A percentile compares a stretch with the other conserved stretches of the same genome.
Evolutionary conservation across 129 eudicot genomes (phyloP).

Genomic region (Centella asiatica): DNA sequence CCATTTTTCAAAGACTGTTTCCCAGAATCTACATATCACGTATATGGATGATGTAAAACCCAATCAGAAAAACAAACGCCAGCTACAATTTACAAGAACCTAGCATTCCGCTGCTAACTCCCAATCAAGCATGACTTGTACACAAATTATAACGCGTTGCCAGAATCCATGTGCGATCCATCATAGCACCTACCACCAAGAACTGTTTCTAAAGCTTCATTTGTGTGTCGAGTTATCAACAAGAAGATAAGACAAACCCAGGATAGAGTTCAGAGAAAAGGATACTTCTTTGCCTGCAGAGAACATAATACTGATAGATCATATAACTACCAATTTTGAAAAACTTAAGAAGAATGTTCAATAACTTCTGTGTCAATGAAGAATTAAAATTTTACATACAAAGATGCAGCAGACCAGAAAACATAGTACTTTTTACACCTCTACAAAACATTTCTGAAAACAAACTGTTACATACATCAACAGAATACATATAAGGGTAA

Average conservation of each 20-base stretch:
- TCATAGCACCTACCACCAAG: background rate
- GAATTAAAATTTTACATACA: background rate
- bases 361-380: background rate
- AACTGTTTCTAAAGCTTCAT: background rate
- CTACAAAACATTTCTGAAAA: too few species aligned
- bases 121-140: background rate
- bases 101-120: background rate
- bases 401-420: background rate
- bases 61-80: background rate
- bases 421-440: too few species aligned
- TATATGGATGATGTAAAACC: background rate
- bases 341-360: background rate
- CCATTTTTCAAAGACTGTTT: slow-evolving; percentile 47
- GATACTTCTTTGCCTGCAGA: background rate
- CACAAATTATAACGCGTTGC: slow-evolving; percentile 1
- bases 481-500: too few species aligned
- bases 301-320: background rate
- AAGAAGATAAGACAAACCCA: too few species aligned
- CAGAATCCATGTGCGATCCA: background rate
- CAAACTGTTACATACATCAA: background rate
- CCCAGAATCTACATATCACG: slow-evolving; percentile 23
- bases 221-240: too few species aligned
- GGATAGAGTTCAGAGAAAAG: too few species aligned
- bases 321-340: background rate
- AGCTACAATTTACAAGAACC: background rate